A percentile compares a stretch with the other conserved stretches of the same genome.
Conservation (phyloP, 768 basidiomycete genomes). For the Coprinopsis cinerea region DNA sequence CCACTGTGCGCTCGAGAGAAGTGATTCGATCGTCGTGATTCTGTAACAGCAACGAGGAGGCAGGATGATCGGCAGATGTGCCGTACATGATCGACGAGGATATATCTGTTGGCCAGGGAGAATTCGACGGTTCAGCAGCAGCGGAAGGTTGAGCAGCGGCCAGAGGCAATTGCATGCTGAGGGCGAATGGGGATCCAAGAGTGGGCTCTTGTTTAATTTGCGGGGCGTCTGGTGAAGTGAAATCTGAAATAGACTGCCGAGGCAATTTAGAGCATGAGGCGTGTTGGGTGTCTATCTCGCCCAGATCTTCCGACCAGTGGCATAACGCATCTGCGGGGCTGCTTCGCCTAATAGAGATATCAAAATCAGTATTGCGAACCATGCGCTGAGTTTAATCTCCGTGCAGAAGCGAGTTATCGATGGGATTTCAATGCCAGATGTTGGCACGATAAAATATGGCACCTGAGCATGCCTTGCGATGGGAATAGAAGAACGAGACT, state of each 20-base stretch:
- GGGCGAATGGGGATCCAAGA: slow-evolving; percentile 2
- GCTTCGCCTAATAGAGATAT: slow-evolving; percentile 9
- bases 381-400: slow-evolving; percentile 9
- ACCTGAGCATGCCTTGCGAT: slow-evolving; percentile 2
- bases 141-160: neutral
- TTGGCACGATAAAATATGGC: neutral
- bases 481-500: slow-evolving; percentile 7
- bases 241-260: slow-evolving; percentile 1
- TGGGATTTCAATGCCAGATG: slow-evolving; percentile 4
- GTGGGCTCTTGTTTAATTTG: neutral
- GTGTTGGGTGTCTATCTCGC: slow-evolving; percentile 6
- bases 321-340: slow-evolving; percentile 4
- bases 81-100: neutral
- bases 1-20: slow-evolving; percentile 22
- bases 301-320: slow-evolving; percentile 7
- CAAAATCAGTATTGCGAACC: slow-evolving; percentile 7
- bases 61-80: slow-evolving; percentile 8
- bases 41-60: slow-evolving; percentile 9
- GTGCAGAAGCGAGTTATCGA: slow-evolving; percentile 7
- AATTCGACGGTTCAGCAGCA: neutral
- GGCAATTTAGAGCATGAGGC: neutral
- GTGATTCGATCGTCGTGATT: slow-evolving; percentile 23
- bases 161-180: neutral
- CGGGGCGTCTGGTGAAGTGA: neutral
- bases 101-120: neutral